phyloP scores from a whole-genome alignment of 257 asterid species.

The Catharanthus roseus region DNA sequence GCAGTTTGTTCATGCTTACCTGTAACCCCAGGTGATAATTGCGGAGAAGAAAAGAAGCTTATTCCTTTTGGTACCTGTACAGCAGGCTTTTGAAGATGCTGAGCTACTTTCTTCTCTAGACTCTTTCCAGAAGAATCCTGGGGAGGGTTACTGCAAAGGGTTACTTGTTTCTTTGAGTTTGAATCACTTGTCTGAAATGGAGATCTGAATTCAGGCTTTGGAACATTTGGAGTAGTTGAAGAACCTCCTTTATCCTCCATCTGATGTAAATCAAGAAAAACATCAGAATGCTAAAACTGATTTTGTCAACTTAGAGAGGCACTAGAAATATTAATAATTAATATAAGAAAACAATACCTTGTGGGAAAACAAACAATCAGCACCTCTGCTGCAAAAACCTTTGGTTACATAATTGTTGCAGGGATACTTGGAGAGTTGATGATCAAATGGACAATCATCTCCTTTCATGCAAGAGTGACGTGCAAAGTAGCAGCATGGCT shows the following conservation, averaged over 20 bases:
- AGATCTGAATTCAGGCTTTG: constrained; percentile 35
- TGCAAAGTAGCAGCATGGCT: constrained; percentile 92
- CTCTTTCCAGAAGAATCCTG: constrained; percentile 30
- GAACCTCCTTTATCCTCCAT: constrained; percentile 33
- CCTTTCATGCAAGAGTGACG: constrained; percentile 95
- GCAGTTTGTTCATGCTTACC: constrained; percentile 32
- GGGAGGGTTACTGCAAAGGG: constrained; percentile 19
- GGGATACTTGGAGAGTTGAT: constrained; percentile 80
- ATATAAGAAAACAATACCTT: constrained; percentile 43
- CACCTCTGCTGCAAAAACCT: constrained; percentile 81
- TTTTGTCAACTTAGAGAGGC: constrained; percentile 3
- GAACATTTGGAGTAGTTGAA: constrained; percentile 19
- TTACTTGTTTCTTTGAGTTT: constrained; percentile 29
- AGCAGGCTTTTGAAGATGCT: constrained; percentile 28
- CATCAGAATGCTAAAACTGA: neutral
- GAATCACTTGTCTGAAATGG: constrained; percentile 27
- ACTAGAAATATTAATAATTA: constrained; percentile 3
- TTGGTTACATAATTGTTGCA: constrained; percentile 53
- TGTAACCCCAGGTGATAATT: constrained; percentile 26
- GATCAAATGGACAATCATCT: constrained; percentile 85
- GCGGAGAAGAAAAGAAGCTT: constrained; percentile 33
- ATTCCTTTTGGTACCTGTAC: constrained; percentile 60
- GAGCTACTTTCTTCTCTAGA: constrained; percentile 24
- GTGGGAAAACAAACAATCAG: constrained; percentile 81
- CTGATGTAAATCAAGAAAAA: constrained; percentile 34